Base-by-base conservation (phyloP, 1,284 basidiomycete genomes). In the Cutaneotrichosporon dermatis region DNA sequence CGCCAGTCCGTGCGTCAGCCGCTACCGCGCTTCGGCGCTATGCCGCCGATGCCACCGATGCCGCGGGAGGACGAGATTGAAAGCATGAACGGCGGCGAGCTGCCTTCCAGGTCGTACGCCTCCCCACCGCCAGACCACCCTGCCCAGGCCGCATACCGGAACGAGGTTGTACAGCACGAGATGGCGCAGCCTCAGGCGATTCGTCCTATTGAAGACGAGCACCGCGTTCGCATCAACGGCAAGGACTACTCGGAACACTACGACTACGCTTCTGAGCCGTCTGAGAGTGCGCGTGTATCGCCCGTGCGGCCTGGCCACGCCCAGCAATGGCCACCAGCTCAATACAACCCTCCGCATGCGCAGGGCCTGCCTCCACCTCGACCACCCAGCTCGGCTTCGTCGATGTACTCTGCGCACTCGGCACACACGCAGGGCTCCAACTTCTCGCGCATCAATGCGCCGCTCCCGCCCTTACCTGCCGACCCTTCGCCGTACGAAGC, bases 401-500 rank as follows among this genome's bases (percentile, higher is more conserved):
- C 50, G 5, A 41, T 41, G 37, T 40, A 40, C 15, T 51, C 50
- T 15, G 5, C 50, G n/a, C 36, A 36, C 35, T 45, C 42, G 11
- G 11, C 43, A 6, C 12, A 51, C 36, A 40, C 50, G 50, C 35
- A 51, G 10, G 13, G 13, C 12, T 45, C 43, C 34, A 35, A 16
- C 13, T 13, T 33, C 12, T 25, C 46, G 46, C 46, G 41, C 9
- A n/a, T 42, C 51, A 36, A 42, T 10, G 12, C 39, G 8, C 51
- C 51, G 2, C 34, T 43, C 12, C 48, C 34, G 40, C 15, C 40
- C 12, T 15, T 25, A 8, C 45, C 54, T 4, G 34, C 43, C 11
- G 16, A 39, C 16, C 4, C 40, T n/a, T 39, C 58, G 34, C 55
- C 60, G 6, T 50, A 56, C 51, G 53, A 57, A 15, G 33, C 6